phyloP scores from a whole-genome alignment of 2,329 filamentous ascomycete genomes.

The Colletotrichum musae region DNA sequence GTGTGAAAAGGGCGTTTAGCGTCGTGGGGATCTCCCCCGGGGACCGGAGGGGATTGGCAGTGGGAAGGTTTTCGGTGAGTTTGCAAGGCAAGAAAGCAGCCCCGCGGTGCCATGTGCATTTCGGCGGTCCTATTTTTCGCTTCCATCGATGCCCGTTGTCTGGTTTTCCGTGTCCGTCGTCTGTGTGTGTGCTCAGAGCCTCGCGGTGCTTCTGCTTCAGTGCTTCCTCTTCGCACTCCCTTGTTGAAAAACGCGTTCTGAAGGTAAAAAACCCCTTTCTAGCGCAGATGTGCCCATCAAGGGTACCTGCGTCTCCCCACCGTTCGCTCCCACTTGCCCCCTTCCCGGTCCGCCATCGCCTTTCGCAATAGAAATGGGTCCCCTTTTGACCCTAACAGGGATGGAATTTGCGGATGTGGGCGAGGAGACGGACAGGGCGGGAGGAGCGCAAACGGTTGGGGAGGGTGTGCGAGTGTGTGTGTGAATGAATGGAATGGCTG shows the following conservation, averaged over 20 bases:
- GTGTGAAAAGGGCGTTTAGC: background rate
- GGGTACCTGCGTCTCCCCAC: conserved; percentile 16
- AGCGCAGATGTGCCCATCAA: conserved; percentile 31
- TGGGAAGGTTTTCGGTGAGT: too few relatives aligned
- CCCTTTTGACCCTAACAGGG: conserved; percentile 2
- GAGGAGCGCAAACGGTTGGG: background rate
- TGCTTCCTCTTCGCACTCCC: background rate
- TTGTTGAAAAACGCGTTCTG: background rate
- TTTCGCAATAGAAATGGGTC: conserved; percentile 27
- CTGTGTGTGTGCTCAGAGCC: too few relatives aligned
- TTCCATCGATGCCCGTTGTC: too few relatives aligned
- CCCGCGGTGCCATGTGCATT: too few relatives aligned
- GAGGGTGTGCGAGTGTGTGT: background rate
- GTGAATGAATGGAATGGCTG: background rate
- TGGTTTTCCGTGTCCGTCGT: too few relatives aligned
- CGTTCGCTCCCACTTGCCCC: background rate
- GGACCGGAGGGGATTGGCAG: background rate
- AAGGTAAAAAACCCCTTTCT: conserved; percentile 23
- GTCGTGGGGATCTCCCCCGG: background rate
- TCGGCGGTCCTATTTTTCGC: background rate
- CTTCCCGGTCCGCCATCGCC: conserved; percentile 14
- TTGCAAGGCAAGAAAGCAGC: too few relatives aligned
- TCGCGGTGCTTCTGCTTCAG: too few relatives aligned
- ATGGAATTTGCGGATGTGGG: background rate
- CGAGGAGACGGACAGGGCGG: background rate